A percentile compares a stretch with the other conserved stretches of the same genome.
These are phyloP conservation scores for Rosa chinensis DNA, from an alignment of 306 rosid species.

Conservation along the genomic window DNA sequence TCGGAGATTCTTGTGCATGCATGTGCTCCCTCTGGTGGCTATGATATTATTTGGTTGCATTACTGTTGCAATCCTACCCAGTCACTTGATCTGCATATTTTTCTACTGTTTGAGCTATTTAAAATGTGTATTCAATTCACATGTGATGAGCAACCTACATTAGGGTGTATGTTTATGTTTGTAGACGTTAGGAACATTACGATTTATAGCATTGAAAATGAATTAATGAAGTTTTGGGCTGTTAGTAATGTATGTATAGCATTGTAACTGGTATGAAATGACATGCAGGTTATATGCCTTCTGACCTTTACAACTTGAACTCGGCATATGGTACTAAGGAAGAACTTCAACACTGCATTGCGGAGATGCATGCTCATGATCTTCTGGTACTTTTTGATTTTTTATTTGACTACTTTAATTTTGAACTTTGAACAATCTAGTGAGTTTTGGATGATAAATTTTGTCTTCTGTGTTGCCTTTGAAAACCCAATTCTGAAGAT, in stretches of 20 bases:
- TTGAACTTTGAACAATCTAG: not conserved
- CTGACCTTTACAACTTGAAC: conserved; percentile 81
- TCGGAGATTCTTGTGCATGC: conserved; percentile 3
- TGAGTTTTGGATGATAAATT: not conserved
- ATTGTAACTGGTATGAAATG: conserved; percentile 23
- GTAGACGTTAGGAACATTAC: not conserved
- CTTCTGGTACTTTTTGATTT: conserved; percentile 52
- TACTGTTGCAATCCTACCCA: not conserved
- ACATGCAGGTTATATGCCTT: conserved; percentile 78
- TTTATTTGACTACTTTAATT: conserved; percentile 20
- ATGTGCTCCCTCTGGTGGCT: not conserved
- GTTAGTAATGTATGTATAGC: not conserved
- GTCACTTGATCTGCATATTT: not conserved
- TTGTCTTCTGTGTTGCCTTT: not conserved
- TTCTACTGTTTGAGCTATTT: not conserved
- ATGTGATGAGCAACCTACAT: not conserved
- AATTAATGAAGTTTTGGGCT: not conserved
- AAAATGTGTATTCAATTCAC: not conserved
- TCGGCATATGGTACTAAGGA: conserved; percentile 69
- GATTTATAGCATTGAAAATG: not conserved
- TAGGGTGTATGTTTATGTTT: not conserved
- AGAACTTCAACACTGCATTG: conserved; percentile 66
- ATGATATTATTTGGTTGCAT: not conserved
- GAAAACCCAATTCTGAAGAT: not conserved
- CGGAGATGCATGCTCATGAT: conserved; percentile 68